Conservation (phyloP, 768 basidiomycete genomes). For the Boletus patriciae region DNA sequence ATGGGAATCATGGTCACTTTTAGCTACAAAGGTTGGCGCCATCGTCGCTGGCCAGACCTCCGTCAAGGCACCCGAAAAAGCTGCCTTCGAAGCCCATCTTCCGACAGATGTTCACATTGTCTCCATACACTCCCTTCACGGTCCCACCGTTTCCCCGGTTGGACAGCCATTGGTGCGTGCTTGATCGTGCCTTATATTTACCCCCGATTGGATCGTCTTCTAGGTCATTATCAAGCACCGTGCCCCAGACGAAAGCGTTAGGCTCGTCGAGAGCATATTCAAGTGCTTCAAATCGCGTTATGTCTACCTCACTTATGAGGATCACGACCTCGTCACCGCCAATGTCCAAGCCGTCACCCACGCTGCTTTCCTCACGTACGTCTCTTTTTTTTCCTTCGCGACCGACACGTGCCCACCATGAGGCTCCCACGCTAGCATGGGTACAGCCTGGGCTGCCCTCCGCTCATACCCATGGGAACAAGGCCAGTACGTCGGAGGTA, state of each 20-base stretch:
- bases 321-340: conserved; percentile 94
- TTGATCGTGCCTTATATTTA: not conserved
- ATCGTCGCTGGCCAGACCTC: conserved; percentile 96
- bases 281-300: conserved; percentile 77
- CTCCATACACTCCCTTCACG: conserved; percentile 93
- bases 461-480: conserved; percentile 92
- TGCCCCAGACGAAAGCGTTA: conserved; percentile 68
- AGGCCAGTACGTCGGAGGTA: conserved; percentile 92
- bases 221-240: conserved; percentile 91
- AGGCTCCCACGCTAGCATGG: conserved; percentile 67
- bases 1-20: not conserved
- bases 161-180: conserved; percentile 84
- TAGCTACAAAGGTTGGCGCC: conserved; percentile 90
- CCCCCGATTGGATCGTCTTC: not conserved
- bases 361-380: conserved; percentile 91
- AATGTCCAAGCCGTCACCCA: conserved; percentile 99
- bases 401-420: conserved; percentile 4
- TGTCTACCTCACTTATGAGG: conserved; percentile 93
- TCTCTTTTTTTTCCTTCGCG: not conserved
- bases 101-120: conserved; percentile 87
- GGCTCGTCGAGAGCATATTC: conserved; percentile 80
- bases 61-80: conserved; percentile 91
- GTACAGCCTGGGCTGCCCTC: conserved; percentile 87
- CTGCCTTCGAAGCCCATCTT: conserved; percentile 85
- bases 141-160: conserved; percentile 81